Percentiles rank a stretch among this genome's conserved stretches.
Conservation (phyloP, 176 grass and related monocot genomes). For the Phoenix roebelenii region DNA sequence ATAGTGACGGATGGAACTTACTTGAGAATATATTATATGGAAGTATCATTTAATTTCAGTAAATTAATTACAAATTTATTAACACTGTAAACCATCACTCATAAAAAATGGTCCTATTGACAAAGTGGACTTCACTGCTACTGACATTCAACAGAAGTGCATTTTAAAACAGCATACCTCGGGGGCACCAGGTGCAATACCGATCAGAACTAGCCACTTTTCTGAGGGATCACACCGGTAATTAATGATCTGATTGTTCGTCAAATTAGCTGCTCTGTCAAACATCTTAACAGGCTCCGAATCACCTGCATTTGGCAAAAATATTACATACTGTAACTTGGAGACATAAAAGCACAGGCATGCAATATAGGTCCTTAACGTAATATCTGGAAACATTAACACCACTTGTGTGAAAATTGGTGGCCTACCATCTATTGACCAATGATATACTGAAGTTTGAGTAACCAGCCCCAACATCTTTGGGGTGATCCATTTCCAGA, state of each 20-base stretch:
- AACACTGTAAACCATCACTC: too few relatives aligned
- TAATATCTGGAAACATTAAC: too few relatives aligned
- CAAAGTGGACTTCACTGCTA: too few relatives aligned
- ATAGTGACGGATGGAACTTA: too few relatives aligned
- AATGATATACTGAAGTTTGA: slow-evolving; percentile 85
- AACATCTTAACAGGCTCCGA: slow-evolving; percentile 90
- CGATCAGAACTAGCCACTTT: slow-evolving; percentile 94
- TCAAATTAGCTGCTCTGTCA: slow-evolving; percentile 84
- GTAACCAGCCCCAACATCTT: slow-evolving; percentile 64
- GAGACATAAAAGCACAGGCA: too few relatives aligned
- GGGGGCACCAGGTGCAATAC: slow-evolving; percentile 82
- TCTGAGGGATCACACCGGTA: slow-evolving; percentile 75
- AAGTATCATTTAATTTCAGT: too few relatives aligned
- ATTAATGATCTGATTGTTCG: slow-evolving; percentile 95
- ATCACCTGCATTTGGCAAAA: slow-evolving; percentile 39
- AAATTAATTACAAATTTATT: too few relatives aligned
- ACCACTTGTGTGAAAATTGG: neutral
- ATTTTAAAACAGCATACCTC: slow-evolving; percentile 35
- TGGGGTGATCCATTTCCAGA: slow-evolving; percentile 97
- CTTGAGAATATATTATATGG: too few relatives aligned
- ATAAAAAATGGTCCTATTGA: too few relatives aligned
- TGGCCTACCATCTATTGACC: slow-evolving; percentile 75
- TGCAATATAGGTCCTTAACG: too few relatives aligned
- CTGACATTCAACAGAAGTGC: neutral
- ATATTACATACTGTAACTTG: neutral